Percentiles rank a stretch among this genome's conserved stretches.
Evolutionary conservation across 768 basidiomycete genomes (phyloP).

Genomic region (Kondoa subrosea): DNA sequence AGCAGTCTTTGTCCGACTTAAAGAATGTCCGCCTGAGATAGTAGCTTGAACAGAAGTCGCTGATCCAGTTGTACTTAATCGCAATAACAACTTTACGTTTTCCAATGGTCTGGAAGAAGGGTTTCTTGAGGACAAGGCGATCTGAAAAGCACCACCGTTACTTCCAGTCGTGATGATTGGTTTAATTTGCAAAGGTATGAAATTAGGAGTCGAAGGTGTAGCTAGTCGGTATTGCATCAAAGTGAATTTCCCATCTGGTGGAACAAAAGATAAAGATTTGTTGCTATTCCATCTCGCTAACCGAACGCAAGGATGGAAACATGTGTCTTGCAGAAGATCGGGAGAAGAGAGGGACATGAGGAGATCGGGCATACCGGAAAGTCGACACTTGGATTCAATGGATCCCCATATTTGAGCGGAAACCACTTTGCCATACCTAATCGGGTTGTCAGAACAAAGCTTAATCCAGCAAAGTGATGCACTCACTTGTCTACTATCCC

Average conservation of each 20-base stretch:
- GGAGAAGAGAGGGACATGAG: slow-evolving; percentile 59
- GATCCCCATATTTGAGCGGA: slow-evolving; percentile 55
- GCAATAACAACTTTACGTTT: slow-evolving; percentile 26
- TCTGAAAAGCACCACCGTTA: slow-evolving; percentile 25
- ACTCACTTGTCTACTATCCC: slow-evolving; percentile 61
- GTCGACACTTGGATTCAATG: slow-evolving; percentile 55
- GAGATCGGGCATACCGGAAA: slow-evolving; percentile 88
- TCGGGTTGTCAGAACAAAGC: slow-evolving; percentile 7
- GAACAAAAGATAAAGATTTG: slow-evolving; percentile 69
- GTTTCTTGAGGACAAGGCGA: slow-evolving; percentile 32
- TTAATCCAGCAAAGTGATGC: slow-evolving; percentile 23
- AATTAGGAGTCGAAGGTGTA: slow-evolving; percentile 34
- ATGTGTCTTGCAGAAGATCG: slow-evolving; percentile 53
- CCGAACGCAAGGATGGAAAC: slow-evolving; percentile 89
- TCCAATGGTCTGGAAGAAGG: slow-evolving; percentile 33
- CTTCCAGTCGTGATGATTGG: slow-evolving; percentile 13
- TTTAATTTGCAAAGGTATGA: slow-evolving; percentile 36
- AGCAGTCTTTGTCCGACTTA: not conserved
- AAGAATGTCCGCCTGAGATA: not conserved
- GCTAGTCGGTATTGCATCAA: slow-evolving; percentile 66
- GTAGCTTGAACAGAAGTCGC: slow-evolving; percentile 1
- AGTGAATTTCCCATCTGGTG: slow-evolving; percentile 76
- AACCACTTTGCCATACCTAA: slow-evolving; percentile 51
- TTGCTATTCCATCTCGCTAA: slow-evolving; percentile 58
- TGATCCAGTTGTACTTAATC: not conserved